These are phyloP conservation scores for Paramecium sexaurelia DNA, from an alignment of 73 alveolate species.

Conservation along the genomic window DNA sequence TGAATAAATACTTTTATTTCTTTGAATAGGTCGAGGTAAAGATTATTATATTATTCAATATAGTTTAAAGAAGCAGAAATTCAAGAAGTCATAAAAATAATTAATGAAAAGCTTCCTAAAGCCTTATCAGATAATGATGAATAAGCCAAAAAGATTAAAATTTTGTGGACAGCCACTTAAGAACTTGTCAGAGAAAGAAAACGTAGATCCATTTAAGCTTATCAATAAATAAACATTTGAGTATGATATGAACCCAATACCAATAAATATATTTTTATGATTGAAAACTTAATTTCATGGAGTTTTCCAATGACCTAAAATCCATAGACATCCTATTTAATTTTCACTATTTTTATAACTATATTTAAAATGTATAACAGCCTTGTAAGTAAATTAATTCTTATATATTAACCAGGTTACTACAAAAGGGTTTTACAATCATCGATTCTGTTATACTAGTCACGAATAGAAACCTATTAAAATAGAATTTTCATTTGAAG, in stretches of 20 bases:
- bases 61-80: constrained; percentile 30
- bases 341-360: not conserved
- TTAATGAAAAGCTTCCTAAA: not conserved
- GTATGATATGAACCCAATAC: not conserved
- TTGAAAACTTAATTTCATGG: too few species aligned
- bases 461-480: not conserved
- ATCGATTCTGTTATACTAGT: not conserved
- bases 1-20: constrained; percentile 85
- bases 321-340: too few species aligned
- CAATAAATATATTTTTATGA: not conserved
- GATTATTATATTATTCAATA: not conserved
- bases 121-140: constrained; percentile 33
- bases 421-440: not conserved
- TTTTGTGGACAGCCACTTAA: not conserved
- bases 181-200: not conserved
- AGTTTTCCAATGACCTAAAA: too few species aligned
- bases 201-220: not conserved
- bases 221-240: not conserved
- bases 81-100: not conserved
- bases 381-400: not conserved
- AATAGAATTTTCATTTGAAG: not conserved
- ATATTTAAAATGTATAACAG: not conserved
- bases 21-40: constrained; percentile 39
- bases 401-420: not conserved
- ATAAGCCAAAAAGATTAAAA: constrained; percentile 16